Percentiles rank a stretch among this genome's conserved stretches.
These are phyloP conservation scores for Sesbania bispinosa DNA, from an alignment of 306 rosid genomes.

Conservation along the genomic window DNA sequence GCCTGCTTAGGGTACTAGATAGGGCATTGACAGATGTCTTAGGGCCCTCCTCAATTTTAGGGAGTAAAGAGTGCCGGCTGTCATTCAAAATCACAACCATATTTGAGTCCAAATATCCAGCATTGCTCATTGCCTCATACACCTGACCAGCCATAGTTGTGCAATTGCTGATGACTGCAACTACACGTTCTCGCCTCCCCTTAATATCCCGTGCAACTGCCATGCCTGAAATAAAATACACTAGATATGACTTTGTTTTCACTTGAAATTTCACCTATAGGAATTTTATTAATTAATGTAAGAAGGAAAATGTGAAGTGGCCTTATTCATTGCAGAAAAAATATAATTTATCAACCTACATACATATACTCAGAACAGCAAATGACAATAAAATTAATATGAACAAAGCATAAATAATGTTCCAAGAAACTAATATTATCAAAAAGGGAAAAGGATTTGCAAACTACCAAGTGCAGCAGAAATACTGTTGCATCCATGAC, in stretches of 20 bases:
- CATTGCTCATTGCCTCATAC: conserved; percentile 92
- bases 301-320: not conserved
- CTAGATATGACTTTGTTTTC: not conserved
- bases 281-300: not conserved
- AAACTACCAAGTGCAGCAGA: conserved; percentile 93
- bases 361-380: not conserved
- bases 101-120: conserved; percentile 84
- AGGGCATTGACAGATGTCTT: conserved; percentile 70
- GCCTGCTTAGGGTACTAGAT: conserved; percentile 84
- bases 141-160: conserved; percentile 89
- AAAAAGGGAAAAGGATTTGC: conserved; percentile 13
- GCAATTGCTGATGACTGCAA: conserved; percentile 76
- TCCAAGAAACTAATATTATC: not conserved
- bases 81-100: conserved; percentile 90
- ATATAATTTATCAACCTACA: not conserved
- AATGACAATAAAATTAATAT: conserved; percentile 9
- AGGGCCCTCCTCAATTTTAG: conserved; percentile 65
- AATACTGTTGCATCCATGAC: conserved; percentile 95
- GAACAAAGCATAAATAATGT: not conserved
- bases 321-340: not conserved
- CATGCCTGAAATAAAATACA: conserved; percentile 62
- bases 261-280: not conserved
- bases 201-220: conserved; percentile 89
- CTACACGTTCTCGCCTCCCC: conserved; percentile 76
- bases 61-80: conserved; percentile 76